Conservation (phyloP, 257 asterid genomes). For the Nemophila menziesii region DNA sequence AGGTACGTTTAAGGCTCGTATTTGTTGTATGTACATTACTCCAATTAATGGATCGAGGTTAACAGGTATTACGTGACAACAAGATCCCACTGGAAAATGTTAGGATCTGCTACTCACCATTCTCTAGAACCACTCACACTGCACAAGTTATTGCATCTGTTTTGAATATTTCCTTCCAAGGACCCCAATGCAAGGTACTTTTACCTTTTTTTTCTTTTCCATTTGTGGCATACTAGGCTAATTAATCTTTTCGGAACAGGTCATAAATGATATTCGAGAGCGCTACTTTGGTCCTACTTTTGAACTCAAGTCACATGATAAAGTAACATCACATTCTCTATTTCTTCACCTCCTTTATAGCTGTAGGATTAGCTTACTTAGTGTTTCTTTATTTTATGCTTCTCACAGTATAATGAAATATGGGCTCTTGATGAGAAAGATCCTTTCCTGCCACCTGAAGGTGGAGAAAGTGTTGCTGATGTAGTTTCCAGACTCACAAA, state of each 20-base stretch:
- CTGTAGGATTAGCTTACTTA: neutral
- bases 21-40: too few species aligned
- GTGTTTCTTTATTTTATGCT: slow-evolving; percentile 7
- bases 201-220: neutral
- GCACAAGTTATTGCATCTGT: slow-evolving; percentile 71
- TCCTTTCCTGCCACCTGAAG: slow-evolving; percentile 82
- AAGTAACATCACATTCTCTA: slow-evolving; percentile 38
- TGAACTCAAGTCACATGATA: slow-evolving; percentile 83
- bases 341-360: too few species aligned
- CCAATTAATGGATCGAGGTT: too few species aligned
- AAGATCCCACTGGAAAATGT: slow-evolving; percentile 39
- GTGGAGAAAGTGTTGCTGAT: slow-evolving; percentile 97
- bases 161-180: slow-evolving; percentile 57
- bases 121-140: slow-evolving; percentile 84
- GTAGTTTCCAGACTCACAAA: slow-evolving; percentile 66
- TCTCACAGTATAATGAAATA: slow-evolving; percentile 62
- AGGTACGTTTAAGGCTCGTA: too few species aligned
- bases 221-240: neutral
- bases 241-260: slow-evolving; percentile 38
- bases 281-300: slow-evolving; percentile 67
- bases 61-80: slow-evolving; percentile 52
- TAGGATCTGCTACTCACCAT: slow-evolving; percentile 89
- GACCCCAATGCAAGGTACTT: slow-evolving; percentile 63
- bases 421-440: slow-evolving; percentile 87
- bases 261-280: slow-evolving; percentile 54